A percentile compares a stretch with the other conserved stretches of the same genome.
Conservation (phyloP, 2,329 filamentous ascomycete species). For the Epichloe coenophiala region DNA sequence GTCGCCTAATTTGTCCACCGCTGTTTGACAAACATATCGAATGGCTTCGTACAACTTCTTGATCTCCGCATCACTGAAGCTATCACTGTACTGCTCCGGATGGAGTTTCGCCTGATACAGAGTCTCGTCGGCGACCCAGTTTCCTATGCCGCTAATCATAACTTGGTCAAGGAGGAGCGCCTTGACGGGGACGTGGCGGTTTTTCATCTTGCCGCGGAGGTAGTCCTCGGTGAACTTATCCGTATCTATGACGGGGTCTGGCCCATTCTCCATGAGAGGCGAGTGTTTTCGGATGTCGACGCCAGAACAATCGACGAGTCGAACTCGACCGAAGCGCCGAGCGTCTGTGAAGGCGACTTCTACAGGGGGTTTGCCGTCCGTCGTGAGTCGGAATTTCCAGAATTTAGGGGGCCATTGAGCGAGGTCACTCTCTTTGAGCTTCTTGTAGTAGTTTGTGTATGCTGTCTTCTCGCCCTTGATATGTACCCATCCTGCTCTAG, state of each 20-base stretch:
- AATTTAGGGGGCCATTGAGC: constrained; percentile 73
- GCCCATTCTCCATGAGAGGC: constrained; percentile 82
- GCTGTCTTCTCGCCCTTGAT: constrained; percentile 66
- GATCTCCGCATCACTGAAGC: constrained; percentile 60
- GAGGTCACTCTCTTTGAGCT: constrained; percentile 45
- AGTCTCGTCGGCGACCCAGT: constrained; percentile 94
- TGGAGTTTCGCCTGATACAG: constrained; percentile 81
- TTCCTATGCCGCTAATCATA: constrained; percentile 83
- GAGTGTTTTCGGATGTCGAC: constrained; percentile 61
- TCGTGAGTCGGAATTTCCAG: constrained; percentile 72
- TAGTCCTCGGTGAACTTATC: constrained; percentile 65
- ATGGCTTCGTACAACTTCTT: constrained; percentile 58
- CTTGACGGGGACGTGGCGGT: constrained; percentile 77
- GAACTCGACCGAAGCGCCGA: constrained; percentile 63
- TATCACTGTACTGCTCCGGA: constrained; percentile 84
- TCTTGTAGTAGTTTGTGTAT: constrained; percentile 73
- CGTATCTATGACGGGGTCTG: constrained; percentile 77
- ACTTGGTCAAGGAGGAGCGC: constrained; percentile 77
- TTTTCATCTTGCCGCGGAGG: constrained; percentile 54
- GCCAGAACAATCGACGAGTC: constrained; percentile 69
- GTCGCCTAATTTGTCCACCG: constrained; percentile 67
- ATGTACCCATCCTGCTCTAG: constrained; percentile 60
- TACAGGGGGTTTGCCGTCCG: constrained; percentile 39
- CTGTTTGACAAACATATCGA: constrained; percentile 64
- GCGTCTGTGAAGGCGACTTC: constrained; percentile 73